These are phyloP conservation scores for Moricandia moricandioides DNA, from an alignment of 345 rosid species.

Conservation along the genomic window DNA sequence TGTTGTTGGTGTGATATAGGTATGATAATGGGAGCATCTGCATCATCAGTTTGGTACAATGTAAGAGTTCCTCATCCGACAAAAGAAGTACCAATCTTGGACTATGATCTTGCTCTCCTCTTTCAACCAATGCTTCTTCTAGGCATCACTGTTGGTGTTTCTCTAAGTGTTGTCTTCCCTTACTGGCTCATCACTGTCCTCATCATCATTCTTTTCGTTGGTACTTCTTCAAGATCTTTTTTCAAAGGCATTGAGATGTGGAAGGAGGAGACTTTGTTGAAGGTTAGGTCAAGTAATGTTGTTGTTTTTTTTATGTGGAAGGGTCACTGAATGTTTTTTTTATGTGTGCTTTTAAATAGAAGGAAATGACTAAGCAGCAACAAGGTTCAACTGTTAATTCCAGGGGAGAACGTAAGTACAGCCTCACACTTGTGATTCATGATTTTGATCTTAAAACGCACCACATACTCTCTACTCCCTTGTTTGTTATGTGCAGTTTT, in stretches of 20 bases:
- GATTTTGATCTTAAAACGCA: neutral
- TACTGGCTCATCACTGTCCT: conserved; percentile 94
- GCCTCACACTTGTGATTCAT: neutral
- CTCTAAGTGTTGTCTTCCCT: conserved; percentile 91
- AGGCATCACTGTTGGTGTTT: conserved; percentile 87
- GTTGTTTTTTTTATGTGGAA: neutral
- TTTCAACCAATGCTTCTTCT: conserved; percentile 96
- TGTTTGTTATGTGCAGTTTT: conserved; percentile 48
- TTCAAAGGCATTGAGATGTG: conserved; percentile 77
- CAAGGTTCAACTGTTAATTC: conserved; percentile 51
- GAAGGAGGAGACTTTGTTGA: conserved; percentile 80
- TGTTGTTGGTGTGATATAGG: conserved; percentile 42
- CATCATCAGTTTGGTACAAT: conserved; percentile 93
- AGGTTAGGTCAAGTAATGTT: conserved; percentile 38
- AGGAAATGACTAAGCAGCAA: conserved; percentile 52
- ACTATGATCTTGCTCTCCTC: conserved; percentile 82
- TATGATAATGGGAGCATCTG: conserved; percentile 97
- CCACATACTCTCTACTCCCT: neutral
- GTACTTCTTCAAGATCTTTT: conserved; percentile 85
- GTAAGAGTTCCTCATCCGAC: conserved; percentile 80
- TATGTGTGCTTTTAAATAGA: conserved; percentile 39
- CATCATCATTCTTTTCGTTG: conserved; percentile 81
- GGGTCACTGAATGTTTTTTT: neutral
- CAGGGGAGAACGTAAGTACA: conserved; percentile 74
- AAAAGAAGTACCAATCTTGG: conserved; percentile 85